Percentiles rank a stretch among this genome's conserved stretches.
These are phyloP conservation scores for Lolium multiflorum DNA, from an alignment of 176 grass and related monocot genomes.

Conservation along the genomic window DNA sequence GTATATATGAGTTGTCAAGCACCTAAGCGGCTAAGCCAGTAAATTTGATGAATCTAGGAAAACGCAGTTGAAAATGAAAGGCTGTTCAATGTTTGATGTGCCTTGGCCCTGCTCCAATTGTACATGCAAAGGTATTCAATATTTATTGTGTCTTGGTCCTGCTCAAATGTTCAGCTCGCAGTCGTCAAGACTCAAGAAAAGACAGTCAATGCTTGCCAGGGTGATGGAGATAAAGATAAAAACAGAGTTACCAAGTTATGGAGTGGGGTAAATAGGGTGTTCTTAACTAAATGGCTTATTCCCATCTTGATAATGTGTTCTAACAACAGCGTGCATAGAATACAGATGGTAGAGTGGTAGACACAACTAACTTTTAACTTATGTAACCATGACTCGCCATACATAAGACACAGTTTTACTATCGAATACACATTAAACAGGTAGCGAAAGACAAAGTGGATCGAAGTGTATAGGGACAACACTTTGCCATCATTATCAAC, in stretches of 20 bases:
- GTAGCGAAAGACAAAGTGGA: not conserved
- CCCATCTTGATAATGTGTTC: constrained; percentile 2
- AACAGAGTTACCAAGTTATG: constrained; percentile 3
- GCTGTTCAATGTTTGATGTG: not conserved
- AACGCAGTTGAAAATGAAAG: not conserved
- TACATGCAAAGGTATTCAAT: not conserved
- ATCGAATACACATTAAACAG: not conserved
- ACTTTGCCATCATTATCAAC: constrained; percentile 6
- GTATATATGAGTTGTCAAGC: not conserved
- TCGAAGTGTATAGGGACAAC: not conserved
- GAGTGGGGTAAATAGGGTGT: not conserved
- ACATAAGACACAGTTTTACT: constrained; percentile 15
- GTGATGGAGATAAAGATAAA: constrained; percentile 30
- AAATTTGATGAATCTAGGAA: not conserved
- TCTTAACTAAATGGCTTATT: not conserved
- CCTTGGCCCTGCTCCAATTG: not conserved
- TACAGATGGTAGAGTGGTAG: not conserved
- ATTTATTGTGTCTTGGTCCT: not conserved
- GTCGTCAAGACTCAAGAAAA: not conserved
- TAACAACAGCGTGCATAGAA: constrained; percentile 7
- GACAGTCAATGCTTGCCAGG: not conserved
- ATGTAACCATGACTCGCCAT: constrained; percentile 21
- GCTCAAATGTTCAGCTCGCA: constrained; percentile 17
- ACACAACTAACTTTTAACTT: constrained; percentile 19
- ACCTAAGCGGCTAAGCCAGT: not conserved